Percentiles rank a stretch among this genome's conserved stretches.
Evolutionary conservation across 306 rosid genomes (phyloP).

Genomic region (Chamaecrista fasciculata): DNA sequence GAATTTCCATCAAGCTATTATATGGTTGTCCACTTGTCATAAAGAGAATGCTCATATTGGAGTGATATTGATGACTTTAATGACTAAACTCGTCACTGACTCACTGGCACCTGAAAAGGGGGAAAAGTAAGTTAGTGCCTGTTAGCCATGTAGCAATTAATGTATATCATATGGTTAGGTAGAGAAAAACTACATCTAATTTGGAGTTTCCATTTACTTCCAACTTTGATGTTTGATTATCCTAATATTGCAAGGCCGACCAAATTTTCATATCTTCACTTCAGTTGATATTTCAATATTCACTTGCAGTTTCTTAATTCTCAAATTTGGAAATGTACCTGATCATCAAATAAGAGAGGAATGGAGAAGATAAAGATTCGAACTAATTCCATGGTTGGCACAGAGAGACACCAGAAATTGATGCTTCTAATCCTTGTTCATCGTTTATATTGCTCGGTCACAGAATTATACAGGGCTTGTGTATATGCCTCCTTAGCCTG

Average conservation of each 20-base stretch:
- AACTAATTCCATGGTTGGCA: slow-evolving; percentile 87
- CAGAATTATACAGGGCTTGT: slow-evolving; percentile 55
- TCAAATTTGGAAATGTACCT: slow-evolving; percentile 50
- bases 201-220: background rate
- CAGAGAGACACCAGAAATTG: slow-evolving; percentile 61
- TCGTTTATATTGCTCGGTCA: slow-evolving; percentile 68
- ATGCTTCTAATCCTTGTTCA: slow-evolving; percentile 61
- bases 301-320: too few species aligned
- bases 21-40: too few species aligned
- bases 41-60: too few species aligned
- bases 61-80: too few species aligned
- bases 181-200: too few species aligned
- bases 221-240: too few species aligned
- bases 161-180: background rate
- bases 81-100: slow-evolving; percentile 12
- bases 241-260: too few species aligned
- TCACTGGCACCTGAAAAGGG: slow-evolving; percentile 16
- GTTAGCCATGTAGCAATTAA: slow-evolving; percentile 12
- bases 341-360: slow-evolving; percentile 35
- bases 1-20: too few species aligned
- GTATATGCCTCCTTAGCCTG: slow-evolving; percentile 75
- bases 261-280: too few species aligned
- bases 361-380: slow-evolving; percentile 19
- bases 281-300: too few species aligned
- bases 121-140: slow-evolving; percentile 26